A percentile compares a stretch with the other conserved stretches of the same genome.
Evolutionary conservation across 2,329 filamentous ascomycete genomes (phyloP).

Genomic region (Talaromyces atroroseus): DNA sequence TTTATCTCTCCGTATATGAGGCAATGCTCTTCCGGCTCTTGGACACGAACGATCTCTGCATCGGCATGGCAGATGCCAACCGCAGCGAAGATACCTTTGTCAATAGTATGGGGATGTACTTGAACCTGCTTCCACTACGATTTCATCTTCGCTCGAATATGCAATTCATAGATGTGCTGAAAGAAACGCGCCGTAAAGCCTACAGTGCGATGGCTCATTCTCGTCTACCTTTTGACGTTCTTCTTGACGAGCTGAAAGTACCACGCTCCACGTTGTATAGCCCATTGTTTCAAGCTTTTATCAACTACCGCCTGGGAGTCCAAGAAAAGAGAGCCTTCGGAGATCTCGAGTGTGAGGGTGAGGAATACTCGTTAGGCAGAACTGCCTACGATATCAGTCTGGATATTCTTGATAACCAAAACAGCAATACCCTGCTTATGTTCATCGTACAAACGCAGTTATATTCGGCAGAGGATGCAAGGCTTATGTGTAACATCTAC

Average conservation of each 20-base stretch:
- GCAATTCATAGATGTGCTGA: conserved; percentile 29
- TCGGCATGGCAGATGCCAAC: conserved; percentile 47
- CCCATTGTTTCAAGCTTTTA: conserved; percentile 48
- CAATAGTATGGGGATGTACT: conserved; percentile 41
- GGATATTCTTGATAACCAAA: too few species aligned
- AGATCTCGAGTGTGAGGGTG: too few species aligned
- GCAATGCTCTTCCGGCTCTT: conserved; percentile 32
- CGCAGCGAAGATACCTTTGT: conserved; percentile 27
- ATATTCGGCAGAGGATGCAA: too few species aligned
- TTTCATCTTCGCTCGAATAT: conserved; percentile 25
- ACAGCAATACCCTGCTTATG: too few species aligned
- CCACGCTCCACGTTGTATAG: conserved; percentile 33
- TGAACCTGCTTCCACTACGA: conserved; percentile 47
- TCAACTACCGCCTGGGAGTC: conserved; percentile 44
- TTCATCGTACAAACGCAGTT: too few species aligned
- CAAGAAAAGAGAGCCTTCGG: too few species aligned
- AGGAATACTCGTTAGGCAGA: not conserved
- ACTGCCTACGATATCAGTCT: not conserved
- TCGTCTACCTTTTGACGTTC: conserved; percentile 44
- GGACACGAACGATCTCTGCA: conserved; percentile 36
- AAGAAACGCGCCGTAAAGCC: conserved; percentile 19
- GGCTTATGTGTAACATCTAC: too few species aligned
- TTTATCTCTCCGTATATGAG: conserved; percentile 41
- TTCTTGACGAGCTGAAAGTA: conserved; percentile 42
- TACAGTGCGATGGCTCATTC: conserved; percentile 41